Evolutionary conservation across 805 yeast species (phyloP), one percentile per base, ranked within the genome.

Genomic region (Starmerella apis): DNA sequence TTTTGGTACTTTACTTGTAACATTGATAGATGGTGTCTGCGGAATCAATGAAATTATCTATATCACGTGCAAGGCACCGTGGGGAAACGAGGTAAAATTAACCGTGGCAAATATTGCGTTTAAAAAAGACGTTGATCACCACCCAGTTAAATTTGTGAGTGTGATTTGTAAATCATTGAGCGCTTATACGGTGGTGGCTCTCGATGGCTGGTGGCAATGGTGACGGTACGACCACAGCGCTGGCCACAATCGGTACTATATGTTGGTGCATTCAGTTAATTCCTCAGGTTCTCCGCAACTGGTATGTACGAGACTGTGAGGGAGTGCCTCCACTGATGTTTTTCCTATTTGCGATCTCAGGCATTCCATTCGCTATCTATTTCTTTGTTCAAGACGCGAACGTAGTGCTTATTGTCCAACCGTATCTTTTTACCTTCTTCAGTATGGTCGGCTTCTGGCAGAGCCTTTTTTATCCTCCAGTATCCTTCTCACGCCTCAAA

Each of bases 321-420:
- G 96, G 97, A 0, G 67, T 88, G 9, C 95, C 95, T 1, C 87
- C 88, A 4, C n/a, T 75, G 31, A 87, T 90, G 95, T 74, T 86
- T 78, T 75, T 86, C 51, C 65, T 86, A 22, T 88, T 96, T 95
- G 79, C 84, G 3, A 56, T 67, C 71, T 73, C 78, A 48, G 95
- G 94, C 7, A 73, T 86, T 0, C 95, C 96, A 3, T 86, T 88
- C 63, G 79, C 82, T 13, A 81, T 85, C n/a, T 90, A 86, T 64
- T 87, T 88, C 60, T 69, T 84, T 45, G 77, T 80, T 1, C 78
- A 77, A 36, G 75, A 78, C 52, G 80, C 88, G 0, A 80, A 81
- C 46, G 72, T 86, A 2, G 90, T 95, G 0, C 71, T 90, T 53
- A 81, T 82, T 64, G 71, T 90, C 28, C 97, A 90, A 66, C 96